phyloP scores from a whole-genome alignment of 305 asterid species.

The Caryopteris hybrid region DNA sequence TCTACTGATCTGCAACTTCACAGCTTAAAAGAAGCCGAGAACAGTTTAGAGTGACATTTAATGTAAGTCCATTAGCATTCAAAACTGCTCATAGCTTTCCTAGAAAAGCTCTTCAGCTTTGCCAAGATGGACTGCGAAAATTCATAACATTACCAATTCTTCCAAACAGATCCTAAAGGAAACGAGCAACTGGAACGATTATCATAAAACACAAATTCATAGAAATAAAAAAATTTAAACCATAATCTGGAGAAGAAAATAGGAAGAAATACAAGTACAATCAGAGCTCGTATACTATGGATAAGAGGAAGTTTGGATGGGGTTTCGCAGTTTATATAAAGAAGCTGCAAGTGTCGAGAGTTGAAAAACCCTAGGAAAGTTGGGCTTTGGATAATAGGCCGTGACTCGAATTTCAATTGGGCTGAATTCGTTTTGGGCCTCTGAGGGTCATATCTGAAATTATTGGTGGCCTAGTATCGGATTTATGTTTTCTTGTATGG shows the following conservation, averaged over 20 bases:
- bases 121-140: slow-evolving; percentile 27
- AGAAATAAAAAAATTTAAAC: not conserved
- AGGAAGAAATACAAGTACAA: not conserved
- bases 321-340: not conserved
- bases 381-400: not conserved
- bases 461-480: too few relatives aligned
- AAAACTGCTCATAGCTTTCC: slow-evolving; percentile 27
- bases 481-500: too few relatives aligned
- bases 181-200: too few relatives aligned
- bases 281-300: too few relatives aligned
- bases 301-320: not conserved
- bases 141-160: too few relatives aligned
- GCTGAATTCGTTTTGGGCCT: too few relatives aligned
- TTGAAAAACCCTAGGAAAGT: not conserved
- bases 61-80: slow-evolving; percentile 40
- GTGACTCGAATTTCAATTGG: too few relatives aligned
- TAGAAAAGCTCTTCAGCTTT: slow-evolving; percentile 15
- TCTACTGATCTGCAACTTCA: slow-evolving; percentile 24
- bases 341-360: not conserved
- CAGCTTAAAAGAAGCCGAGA: not conserved
- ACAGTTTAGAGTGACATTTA: slow-evolving; percentile 24
- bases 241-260: not conserved
- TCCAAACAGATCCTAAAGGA: too few relatives aligned
- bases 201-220: not conserved
- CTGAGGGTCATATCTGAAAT: too few relatives aligned